These are phyloP conservation scores for Madurella fahalii DNA, from an alignment of 2,329 filamentous ascomycete species.

Conservation along the genomic window DNA sequence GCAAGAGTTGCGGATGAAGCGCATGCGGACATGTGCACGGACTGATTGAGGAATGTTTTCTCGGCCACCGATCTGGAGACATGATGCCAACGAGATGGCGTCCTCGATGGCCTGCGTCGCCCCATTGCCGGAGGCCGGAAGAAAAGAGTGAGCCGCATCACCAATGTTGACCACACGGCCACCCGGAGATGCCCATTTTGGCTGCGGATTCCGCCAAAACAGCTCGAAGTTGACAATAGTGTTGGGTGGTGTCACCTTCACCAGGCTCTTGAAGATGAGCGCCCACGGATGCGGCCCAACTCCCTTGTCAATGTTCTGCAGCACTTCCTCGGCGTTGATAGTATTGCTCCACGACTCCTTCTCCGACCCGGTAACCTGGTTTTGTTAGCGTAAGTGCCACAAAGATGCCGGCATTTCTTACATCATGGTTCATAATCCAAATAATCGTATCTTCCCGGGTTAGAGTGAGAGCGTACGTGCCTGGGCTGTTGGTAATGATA, in stretches of 20 bases:
- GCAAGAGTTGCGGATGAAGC: constrained; percentile 36
- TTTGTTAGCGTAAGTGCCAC: constrained; percentile 3
- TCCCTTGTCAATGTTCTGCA: constrained; percentile 33
- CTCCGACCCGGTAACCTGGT: constrained; percentile 34
- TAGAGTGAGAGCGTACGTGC: constrained; percentile 37
- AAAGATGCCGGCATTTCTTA: constrained; percentile 18
- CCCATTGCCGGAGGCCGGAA: constrained; percentile 39
- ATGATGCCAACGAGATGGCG: constrained; percentile 35
- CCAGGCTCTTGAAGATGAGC: constrained; percentile 33
- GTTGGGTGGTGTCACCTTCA: constrained; percentile 28
- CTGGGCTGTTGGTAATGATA: constrained; percentile 30
- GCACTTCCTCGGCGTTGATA: constrained; percentile 33
- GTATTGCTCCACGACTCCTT: constrained; percentile 37
- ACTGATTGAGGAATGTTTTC: constrained; percentile 27
- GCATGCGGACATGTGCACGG: constrained; percentile 33
- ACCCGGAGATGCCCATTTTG: constrained; percentile 34
- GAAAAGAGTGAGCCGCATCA: constrained; percentile 39
- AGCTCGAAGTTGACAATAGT: constrained; percentile 37
- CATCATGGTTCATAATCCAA: constrained; percentile 39
- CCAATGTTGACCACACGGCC: constrained; percentile 37
- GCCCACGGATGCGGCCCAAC: constrained; percentile 32
- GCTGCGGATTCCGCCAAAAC: constrained; percentile 39
- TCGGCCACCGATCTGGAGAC: constrained; percentile 33
- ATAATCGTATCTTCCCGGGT: constrained; percentile 34
- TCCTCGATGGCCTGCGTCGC: constrained; percentile 43